phyloP scores from a whole-genome alignment of 495 filamentous ascomycete species.

The Niebla homalea region DNA sequence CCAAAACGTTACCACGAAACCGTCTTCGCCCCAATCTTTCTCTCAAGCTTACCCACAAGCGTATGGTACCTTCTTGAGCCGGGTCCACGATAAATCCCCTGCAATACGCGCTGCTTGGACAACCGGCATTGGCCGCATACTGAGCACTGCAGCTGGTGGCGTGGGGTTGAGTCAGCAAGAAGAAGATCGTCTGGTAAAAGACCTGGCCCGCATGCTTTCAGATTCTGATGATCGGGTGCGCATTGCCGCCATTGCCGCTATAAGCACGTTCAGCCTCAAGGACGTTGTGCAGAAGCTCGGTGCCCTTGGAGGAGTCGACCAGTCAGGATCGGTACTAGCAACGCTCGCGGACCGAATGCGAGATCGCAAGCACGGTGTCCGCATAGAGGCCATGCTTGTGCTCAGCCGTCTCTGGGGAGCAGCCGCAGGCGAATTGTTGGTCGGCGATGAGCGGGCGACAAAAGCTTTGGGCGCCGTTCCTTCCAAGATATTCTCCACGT shows the following conservation, averaged over 20 bases:
- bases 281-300: slow-evolving; percentile 73
- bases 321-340: slow-evolving; percentile 55
- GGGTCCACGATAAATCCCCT: slow-evolving; percentile 71
- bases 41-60: slow-evolving; percentile 60
- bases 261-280: slow-evolving; percentile 62
- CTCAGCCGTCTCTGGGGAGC: slow-evolving; percentile 84
- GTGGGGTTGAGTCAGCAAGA: slow-evolving; percentile 69
- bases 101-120: slow-evolving; percentile 76
- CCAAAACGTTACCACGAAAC: slow-evolving; percentile 59
- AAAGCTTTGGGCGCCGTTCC: slow-evolving; percentile 65
- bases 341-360: slow-evolving; percentile 79
- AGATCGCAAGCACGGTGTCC: slow-evolving; percentile 69
- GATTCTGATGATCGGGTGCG: slow-evolving; percentile 87
- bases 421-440: slow-evolving; percentile 72
- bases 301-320: slow-evolving; percentile 53
- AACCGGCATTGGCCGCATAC: slow-evolving; percentile 67
- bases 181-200: slow-evolving; percentile 55
- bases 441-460: slow-evolving; percentile 62
- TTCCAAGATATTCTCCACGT: slow-evolving; percentile 71
- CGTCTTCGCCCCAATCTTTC: slow-evolving; percentile 72
- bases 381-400: slow-evolving; percentile 72
- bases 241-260: slow-evolving; percentile 67
- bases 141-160: slow-evolving; percentile 71
- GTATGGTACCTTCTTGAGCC: slow-evolving; percentile 69
- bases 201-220: slow-evolving; percentile 64